Conservation (phyloP, 1,284 basidiomycete genomes). For the Meira nashicola region DNA sequence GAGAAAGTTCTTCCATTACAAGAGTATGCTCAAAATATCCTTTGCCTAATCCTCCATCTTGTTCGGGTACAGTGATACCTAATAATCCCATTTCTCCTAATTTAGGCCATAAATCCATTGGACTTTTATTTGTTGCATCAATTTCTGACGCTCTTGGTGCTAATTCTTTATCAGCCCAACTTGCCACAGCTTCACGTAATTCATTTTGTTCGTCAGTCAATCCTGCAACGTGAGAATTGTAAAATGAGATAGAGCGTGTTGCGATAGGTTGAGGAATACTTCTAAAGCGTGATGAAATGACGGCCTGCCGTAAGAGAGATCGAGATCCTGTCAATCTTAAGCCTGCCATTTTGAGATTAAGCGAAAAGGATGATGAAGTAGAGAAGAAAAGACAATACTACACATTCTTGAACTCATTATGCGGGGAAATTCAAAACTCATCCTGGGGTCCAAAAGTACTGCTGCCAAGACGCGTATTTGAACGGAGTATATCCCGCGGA, state of each 20-base stretch:
- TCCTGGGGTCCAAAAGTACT: too few species aligned
- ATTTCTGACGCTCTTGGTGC: constrained; percentile 25
- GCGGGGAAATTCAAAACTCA: too few species aligned
- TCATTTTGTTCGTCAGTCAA: constrained; percentile 30
- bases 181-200: constrained; percentile 31
- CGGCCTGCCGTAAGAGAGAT: too few species aligned
- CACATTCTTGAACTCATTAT: too few species aligned
- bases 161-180: constrained; percentile 28
- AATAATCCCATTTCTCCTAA: constrained; percentile 43
- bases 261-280: too few species aligned
- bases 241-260: constrained; percentile 19
- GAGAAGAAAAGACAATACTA: too few species aligned
- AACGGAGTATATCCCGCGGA: too few species aligned
- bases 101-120: constrained; percentile 38
- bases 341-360: too few species aligned
- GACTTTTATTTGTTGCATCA: constrained; percentile 30
- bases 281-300: too few species aligned
- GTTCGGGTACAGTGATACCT: constrained; percentile 41
- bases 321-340: too few species aligned
- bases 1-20: constrained; percentile 64
- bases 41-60: constrained; percentile 34
- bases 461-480: too few species aligned
- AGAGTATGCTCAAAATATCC: constrained; percentile 43
- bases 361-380: too few species aligned
- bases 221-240: constrained; percentile 32